phyloP scores from a whole-genome alignment of 1,139 yeast species.

The Pichia terricola region DNA sequence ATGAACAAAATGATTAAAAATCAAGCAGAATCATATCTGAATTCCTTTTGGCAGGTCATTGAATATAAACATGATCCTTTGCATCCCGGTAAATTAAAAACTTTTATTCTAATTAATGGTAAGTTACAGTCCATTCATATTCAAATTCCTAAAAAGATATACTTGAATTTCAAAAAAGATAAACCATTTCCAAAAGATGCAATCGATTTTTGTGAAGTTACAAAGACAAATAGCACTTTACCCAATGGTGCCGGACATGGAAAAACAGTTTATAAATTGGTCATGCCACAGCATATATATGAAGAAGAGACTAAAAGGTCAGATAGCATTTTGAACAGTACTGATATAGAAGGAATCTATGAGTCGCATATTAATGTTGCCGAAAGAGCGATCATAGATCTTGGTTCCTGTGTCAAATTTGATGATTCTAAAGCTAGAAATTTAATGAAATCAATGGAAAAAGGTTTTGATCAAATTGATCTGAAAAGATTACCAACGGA shows the following conservation, averaged over 20 bases:
- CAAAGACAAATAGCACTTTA: constrained; percentile 46
- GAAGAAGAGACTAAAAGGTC: constrained; percentile 48
- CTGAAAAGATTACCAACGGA: constrained; percentile 36
- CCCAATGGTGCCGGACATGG: constrained; percentile 64
- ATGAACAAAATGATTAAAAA: constrained; percentile 63
- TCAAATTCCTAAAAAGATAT: constrained; percentile 66
- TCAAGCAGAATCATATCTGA: constrained; percentile 73
- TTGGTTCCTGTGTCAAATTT: constrained; percentile 67
- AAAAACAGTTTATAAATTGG: constrained; percentile 41
- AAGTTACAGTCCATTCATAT: constrained; percentile 67
- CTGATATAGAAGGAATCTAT: constrained; percentile 60
- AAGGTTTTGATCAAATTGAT: constrained; percentile 68
- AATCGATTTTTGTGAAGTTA: constrained; percentile 48
- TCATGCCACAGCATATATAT: constrained; percentile 58
- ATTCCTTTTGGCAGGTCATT: constrained; percentile 75
- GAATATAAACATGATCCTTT: constrained; percentile 53
- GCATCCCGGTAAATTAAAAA: constrained; percentile 69
- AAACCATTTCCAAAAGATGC: constrained; percentile 30
- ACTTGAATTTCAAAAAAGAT: constrained; percentile 52
- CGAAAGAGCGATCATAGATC: constrained; percentile 67
- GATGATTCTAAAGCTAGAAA: constrained; percentile 68
- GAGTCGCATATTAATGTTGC: constrained; percentile 62
- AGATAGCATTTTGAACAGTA: constrained; percentile 57
- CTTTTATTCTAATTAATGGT: constrained; percentile 57
- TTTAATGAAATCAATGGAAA: constrained; percentile 77